These are phyloP conservation scores for Wickerhamomyces tratensis DNA, from an alignment of 805 yeast species.

Conservation along the genomic window DNA sequence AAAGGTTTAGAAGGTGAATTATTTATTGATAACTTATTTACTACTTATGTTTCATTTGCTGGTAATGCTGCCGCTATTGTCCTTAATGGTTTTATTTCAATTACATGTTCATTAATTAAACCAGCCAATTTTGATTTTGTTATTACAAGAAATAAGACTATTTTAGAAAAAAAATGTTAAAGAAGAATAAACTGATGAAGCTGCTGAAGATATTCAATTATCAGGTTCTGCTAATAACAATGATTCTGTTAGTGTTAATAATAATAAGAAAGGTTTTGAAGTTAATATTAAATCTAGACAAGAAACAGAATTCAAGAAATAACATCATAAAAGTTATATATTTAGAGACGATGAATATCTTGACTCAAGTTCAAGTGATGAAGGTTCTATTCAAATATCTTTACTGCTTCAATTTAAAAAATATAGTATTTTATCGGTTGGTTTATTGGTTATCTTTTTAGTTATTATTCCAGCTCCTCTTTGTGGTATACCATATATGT, in stretches of 20 bases:
- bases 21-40: conserved; percentile 22
- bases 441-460: conserved; percentile 17
- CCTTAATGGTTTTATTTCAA: conserved; percentile 26
- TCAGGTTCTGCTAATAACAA: background rate
- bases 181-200: background rate
- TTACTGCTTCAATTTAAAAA: conserved; percentile 22
- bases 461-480: conserved; percentile 26
- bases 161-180: conserved; percentile 10
- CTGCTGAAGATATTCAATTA: background rate
- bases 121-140: conserved; percentile 32
- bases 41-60: conserved; percentile 31
- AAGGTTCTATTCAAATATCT: conserved; percentile 2
- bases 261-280: background rate
- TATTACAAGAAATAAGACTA: conserved; percentile 25
- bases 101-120: conserved; percentile 21
- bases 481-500: conserved; percentile 25
- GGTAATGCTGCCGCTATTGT: conserved; percentile 29
- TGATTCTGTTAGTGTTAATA: too few species aligned
- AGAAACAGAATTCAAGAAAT: background rate
- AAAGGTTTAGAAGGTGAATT: conserved; percentile 26
- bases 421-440: conserved; percentile 16
- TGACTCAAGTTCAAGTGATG: background rate
- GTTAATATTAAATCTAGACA: background rate
- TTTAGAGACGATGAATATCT: background rate
- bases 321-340: too few species aligned